Evolutionary conservation across 371 early-diverging fungal genomes (phyloP).

Genomic region (Apophysomyces elegans): DNA sequence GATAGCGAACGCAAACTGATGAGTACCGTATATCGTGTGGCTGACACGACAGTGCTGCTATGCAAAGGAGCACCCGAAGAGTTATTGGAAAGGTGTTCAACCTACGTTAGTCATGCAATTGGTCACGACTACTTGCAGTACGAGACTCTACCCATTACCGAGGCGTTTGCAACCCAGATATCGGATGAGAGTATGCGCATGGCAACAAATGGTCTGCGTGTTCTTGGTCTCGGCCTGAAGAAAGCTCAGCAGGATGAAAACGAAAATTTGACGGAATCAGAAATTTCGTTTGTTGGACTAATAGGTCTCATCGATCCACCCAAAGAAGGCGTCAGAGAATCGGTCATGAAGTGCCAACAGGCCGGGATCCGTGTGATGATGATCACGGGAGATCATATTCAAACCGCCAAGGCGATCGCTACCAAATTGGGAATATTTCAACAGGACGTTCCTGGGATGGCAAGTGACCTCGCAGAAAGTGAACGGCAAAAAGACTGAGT

Average conservation of each 20-base stretch:
- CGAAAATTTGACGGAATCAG: slow-evolving; percentile 30
- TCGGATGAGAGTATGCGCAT: slow-evolving; percentile 74
- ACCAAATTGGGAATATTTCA: slow-evolving; percentile 86
- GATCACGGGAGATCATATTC: slow-evolving; percentile 93
- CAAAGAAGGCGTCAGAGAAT: slow-evolving; percentile 72
- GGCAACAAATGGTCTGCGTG: slow-evolving; percentile 85
- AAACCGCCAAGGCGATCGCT: slow-evolving; percentile 82
- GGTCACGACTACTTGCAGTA: background rate
- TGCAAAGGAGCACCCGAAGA: slow-evolving; percentile 94
- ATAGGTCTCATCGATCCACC: slow-evolving; percentile 95
- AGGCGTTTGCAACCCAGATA: slow-evolving; percentile 67
- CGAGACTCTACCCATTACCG: slow-evolving; percentile 51
- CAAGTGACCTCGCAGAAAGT: slow-evolving; percentile 19
- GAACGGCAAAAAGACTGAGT: background rate
- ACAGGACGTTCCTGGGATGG: slow-evolving; percentile 43
- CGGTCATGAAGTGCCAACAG: slow-evolving; percentile 82
- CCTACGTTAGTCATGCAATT: slow-evolving; percentile 39
- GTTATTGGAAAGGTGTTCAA: slow-evolving; percentile 70
- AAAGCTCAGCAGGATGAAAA: slow-evolving; percentile 29
- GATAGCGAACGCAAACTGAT: slow-evolving; percentile 91
- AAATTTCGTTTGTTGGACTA: slow-evolving; percentile 85
- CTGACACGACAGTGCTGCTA: slow-evolving; percentile 54
- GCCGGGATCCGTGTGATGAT: slow-evolving; percentile 93
- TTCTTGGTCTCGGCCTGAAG: slow-evolving; percentile 49
- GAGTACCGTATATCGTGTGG: slow-evolving; percentile 69